A percentile compares a stretch with the other conserved stretches of the same genome.
phyloP scores from a whole-genome alignment of 768 basidiomycete species.

The Agrocybe chaxingu region DNA sequence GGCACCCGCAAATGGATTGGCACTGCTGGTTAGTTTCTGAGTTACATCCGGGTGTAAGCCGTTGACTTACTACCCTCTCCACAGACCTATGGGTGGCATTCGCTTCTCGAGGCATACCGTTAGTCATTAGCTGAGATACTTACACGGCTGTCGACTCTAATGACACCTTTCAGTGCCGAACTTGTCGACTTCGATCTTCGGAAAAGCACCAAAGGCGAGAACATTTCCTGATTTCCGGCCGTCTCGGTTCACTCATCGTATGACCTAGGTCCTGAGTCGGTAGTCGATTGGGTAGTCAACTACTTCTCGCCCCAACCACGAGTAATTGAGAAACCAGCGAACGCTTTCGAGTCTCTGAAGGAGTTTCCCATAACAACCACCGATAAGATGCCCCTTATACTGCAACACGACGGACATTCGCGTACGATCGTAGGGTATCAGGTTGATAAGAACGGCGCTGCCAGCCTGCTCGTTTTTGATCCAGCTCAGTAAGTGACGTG shows the following conservation, averaged over 20 bases:
- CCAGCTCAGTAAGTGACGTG: constrained; percentile 53
- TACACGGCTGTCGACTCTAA: background rate
- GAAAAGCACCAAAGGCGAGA: constrained; percentile 40
- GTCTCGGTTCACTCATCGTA: constrained; percentile 1
- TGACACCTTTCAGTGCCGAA: constrained; percentile 37
- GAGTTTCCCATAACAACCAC: constrained; percentile 54
- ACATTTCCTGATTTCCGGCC: background rate
- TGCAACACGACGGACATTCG: constrained; percentile 87
- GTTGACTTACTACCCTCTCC: background rate
- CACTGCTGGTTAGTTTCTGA: constrained; percentile 54
- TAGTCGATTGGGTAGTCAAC: constrained; percentile 71
- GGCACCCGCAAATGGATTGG: constrained; percentile 78
- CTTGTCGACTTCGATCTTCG: constrained; percentile 65
- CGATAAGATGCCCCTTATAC: constrained; percentile 73
- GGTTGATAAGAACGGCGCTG: constrained; percentile 48
- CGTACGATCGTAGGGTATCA: constrained; percentile 85
- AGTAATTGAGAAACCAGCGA: constrained; percentile 21
- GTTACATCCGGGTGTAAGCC: background rate
- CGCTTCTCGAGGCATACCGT: constrained; percentile 80
- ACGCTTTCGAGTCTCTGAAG: constrained; percentile 52
- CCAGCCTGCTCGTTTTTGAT: constrained; percentile 75
- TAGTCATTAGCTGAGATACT: constrained; percentile 24
- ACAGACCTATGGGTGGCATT: constrained; percentile 80
- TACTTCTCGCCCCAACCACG: constrained; percentile 53
- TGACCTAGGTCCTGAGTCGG: constrained; percentile 35